Conservation (phyloP, 108 stramenopile species). For the Conticribra weissflogii region DNA sequence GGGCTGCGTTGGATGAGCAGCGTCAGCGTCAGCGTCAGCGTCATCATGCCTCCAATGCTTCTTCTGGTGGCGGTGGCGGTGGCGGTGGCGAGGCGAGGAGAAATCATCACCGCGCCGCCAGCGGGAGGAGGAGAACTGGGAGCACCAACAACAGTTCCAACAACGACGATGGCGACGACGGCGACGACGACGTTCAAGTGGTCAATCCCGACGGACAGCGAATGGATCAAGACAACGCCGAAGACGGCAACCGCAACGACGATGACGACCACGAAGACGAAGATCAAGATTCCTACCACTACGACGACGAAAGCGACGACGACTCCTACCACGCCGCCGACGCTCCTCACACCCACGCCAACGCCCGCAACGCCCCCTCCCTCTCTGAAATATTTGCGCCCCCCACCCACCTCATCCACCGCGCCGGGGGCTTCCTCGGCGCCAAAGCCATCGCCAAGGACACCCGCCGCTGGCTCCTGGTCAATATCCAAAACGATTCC, state of each 20-base stretch:
- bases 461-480: constrained; percentile 87
- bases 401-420: constrained; percentile 73
- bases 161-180: neutral
- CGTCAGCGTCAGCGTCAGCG: too few relatives aligned
- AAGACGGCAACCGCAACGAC: neutral
- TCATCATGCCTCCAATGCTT: too few relatives aligned
- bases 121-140: neutral
- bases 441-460: constrained; percentile 85
- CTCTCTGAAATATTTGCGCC: constrained; percentile 84
- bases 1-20: constrained; percentile 25
- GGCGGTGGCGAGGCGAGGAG: neutral
- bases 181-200: neutral
- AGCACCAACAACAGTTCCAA: neutral
- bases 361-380: constrained; percentile 10
- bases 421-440: constrained; percentile 81
- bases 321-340: constrained; percentile 18
- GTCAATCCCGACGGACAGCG: neutral
- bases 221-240: neutral
- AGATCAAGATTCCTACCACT: constrained; percentile 27
- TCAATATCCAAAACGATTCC: constrained; percentile 87
- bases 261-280: constrained; percentile 22
- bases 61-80: constrained; percentile 47
- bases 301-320: constrained; percentile 29
- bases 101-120: too few relatives aligned
- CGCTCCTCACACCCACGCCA: constrained; percentile 6